A percentile compares a stretch with the other conserved stretches of the same genome.
Evolutionary conservation across 495 filamentous ascomycete genomes (phyloP).

Genomic region (Tuber umbilicatum): DNA sequence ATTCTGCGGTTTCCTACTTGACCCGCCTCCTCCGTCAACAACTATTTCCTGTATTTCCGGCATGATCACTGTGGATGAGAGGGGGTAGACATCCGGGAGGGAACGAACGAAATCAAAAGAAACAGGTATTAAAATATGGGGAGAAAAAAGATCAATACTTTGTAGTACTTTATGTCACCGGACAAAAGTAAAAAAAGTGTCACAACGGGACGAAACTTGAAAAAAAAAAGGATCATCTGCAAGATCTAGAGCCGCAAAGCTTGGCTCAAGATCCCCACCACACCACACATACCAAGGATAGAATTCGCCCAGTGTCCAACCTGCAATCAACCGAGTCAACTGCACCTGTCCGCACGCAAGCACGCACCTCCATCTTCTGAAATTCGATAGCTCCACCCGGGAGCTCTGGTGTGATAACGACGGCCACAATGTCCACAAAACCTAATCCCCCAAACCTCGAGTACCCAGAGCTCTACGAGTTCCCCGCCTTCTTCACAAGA

Average conservation of each 20-base stretch:
- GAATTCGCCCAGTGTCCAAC: no score
- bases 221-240: constrained; percentile 1
- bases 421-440: constrained; percentile 11
- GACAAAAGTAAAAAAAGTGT: neutral
- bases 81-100: neutral
- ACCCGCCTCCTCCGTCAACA: constrained; percentile 8
- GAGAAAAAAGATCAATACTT: no score
- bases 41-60: neutral
- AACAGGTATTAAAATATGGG: neutral
- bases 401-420: neutral
- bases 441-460: constrained; percentile 1
- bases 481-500: constrained; percentile 69
- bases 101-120: neutral
- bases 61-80: neutral
- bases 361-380: neutral
- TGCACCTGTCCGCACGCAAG: neutral
- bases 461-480: constrained; percentile 48
- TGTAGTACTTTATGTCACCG: no score
- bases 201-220: neutral
- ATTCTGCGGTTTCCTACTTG: constrained; percentile 19
- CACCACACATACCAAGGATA: neutral
- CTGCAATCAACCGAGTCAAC: neutral
- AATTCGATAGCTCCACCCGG: neutral
- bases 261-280: constrained; percentile 3
- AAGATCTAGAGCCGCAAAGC: constrained; percentile 28